Conservation (phyloP, 2,329 filamentous ascomycete species). For the Magnaporthiopsis poae region DNA sequence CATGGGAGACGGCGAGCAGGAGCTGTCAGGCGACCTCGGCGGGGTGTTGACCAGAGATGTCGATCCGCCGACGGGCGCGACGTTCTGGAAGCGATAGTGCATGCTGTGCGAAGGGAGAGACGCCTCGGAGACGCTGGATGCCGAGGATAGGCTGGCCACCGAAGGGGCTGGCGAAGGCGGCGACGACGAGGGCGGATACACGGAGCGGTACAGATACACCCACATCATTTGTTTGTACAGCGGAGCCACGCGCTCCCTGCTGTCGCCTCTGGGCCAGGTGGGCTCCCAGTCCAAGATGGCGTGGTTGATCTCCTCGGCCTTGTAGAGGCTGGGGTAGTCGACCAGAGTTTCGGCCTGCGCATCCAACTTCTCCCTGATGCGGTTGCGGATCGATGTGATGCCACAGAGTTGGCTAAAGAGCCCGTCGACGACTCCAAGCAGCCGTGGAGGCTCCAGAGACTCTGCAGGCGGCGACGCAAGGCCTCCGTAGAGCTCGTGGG, state of each 20-base stretch:
- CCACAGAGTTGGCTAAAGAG: constrained; percentile 69
- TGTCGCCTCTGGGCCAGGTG: constrained; percentile 46
- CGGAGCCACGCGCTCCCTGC: constrained; percentile 43
- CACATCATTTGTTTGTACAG: constrained; percentile 59
- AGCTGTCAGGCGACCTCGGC: constrained; percentile 21
- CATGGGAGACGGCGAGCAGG: constrained; percentile 25
- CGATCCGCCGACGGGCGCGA: constrained; percentile 10
- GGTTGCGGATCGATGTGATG: constrained; percentile 67
- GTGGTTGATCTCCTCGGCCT: constrained; percentile 65
- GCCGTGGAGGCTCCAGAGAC: constrained; percentile 28
- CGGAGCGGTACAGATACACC: constrained; percentile 53
- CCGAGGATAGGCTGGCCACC: constrained; percentile 11
- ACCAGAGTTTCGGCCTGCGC: constrained; percentile 55
- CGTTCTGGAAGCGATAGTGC: constrained; percentile 10
- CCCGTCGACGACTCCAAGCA: constrained; percentile 74
- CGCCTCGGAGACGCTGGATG: constrained; percentile 5
- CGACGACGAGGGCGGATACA: constrained; percentile 40
- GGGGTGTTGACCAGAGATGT: constrained; percentile 17
- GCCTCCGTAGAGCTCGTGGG: constrained; percentile 29
- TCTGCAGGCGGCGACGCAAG: too few species aligned
- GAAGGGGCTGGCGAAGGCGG: constrained; percentile 27
- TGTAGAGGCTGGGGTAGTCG: constrained; percentile 62
- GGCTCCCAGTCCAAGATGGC: constrained; percentile 68
- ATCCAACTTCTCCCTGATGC: constrained; percentile 58
- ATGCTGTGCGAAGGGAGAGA: not conserved